A percentile compares a stretch with the other conserved stretches of the same genome.
Evolutionary conservation across 2,329 filamentous ascomycete species (phyloP).

Genomic region (Alternaria hordeiaustralica): DNA sequence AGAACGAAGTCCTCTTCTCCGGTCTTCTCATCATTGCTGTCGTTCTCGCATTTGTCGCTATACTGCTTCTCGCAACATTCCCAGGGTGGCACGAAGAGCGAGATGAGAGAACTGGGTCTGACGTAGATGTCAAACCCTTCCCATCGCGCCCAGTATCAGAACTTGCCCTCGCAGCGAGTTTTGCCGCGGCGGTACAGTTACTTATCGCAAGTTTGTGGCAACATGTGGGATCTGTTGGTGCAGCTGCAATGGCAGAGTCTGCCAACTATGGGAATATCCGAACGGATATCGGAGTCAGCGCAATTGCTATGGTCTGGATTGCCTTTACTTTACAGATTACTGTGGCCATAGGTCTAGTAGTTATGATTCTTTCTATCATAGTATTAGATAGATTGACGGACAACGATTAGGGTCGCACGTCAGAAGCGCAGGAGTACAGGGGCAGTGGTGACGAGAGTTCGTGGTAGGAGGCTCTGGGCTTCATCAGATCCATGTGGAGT

Average conservation of each 20-base stretch:
- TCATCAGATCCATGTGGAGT: neutral
- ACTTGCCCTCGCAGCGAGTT: neutral
- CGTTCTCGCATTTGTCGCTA: neutral
- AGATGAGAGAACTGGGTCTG: neutral
- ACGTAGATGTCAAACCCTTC: neutral
- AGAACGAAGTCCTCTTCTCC: neutral
- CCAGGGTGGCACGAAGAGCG: neutral
- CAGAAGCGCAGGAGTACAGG: neutral
- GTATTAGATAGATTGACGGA: neutral
- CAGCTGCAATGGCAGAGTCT: constrained; percentile 86
- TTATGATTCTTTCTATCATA: neutral
- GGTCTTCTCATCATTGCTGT: neutral
- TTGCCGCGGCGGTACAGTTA: neutral
- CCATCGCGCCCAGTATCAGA: neutral
- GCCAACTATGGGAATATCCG: constrained; percentile 83
- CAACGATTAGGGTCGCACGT: neutral
- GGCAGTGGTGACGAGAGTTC: neutral
- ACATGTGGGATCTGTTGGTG: constrained; percentile 87
- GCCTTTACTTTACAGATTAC: neutral
- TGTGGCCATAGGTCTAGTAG: neutral
- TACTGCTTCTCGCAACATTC: neutral
- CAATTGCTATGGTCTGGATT: constrained; percentile 43
- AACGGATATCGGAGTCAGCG: constrained; percentile 82
- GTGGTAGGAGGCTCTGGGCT: neutral
- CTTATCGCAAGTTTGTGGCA: neutral